phyloP scores from a whole-genome alignment of 108 stramenopile species.

The Fragilaria radians region DNA sequence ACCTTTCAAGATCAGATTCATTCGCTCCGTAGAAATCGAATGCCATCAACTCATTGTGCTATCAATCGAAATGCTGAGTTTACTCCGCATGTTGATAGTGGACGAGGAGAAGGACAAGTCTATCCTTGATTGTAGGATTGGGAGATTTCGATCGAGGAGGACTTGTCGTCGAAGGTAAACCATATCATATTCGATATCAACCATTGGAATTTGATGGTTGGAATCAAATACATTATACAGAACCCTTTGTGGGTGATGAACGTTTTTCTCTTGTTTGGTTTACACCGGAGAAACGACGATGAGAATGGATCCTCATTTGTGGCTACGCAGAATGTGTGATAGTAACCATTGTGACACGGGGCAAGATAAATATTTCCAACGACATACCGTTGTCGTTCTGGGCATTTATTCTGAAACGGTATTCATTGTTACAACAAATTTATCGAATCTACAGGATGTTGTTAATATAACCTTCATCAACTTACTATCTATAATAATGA shows the following conservation, averaged over 20 bases:
- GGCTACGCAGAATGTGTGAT: too few species aligned
- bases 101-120: constrained; percentile 74
- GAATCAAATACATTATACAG: constrained; percentile 86
- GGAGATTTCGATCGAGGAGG: constrained; percentile 86
- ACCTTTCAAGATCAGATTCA: neutral
- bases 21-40: constrained; percentile 5
- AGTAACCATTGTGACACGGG: too few species aligned
- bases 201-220: constrained; percentile 90
- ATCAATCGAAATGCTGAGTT: constrained; percentile 88
- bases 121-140: constrained; percentile 82
- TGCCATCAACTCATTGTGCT: constrained; percentile 80
- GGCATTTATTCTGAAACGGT: too few species aligned
- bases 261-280: constrained; percentile 88
- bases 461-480: too few species aligned
- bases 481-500: too few species aligned
- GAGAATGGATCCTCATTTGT: too few species aligned
- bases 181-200: constrained; percentile 68
- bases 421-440: too few species aligned
- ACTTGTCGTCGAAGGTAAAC: constrained; percentile 61
- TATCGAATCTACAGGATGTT: too few species aligned
- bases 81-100: constrained; percentile 87
- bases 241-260: constrained; percentile 75
- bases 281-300: too few species aligned
- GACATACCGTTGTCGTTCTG: too few species aligned
- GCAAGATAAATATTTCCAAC: too few species aligned